Percentiles rank a stretch among this genome's conserved stretches.
Conservation (phyloP, 768 basidiomycete genomes). For the Pleurotus cornucopiae region DNA sequence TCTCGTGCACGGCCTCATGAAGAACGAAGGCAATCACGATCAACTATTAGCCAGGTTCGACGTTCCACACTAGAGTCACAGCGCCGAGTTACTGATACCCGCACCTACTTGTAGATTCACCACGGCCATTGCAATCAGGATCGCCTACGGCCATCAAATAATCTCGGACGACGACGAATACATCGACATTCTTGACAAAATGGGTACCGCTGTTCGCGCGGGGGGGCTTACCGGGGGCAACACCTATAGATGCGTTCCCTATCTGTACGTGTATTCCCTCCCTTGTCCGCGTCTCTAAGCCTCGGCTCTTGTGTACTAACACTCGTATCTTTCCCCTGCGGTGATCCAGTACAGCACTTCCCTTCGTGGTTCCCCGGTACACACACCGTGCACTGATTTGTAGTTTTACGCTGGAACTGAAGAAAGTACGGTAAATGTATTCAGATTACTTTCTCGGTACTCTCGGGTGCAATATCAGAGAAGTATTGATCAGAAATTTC, state of each 20-base stretch:
- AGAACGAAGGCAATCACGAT: constrained; percentile 15
- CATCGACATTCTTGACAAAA: constrained; percentile 14
- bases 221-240: constrained; percentile 13
- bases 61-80: not conserved
- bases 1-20: constrained; percentile 24
- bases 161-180: constrained; percentile 19
- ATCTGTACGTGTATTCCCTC: constrained; percentile 11
- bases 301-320: not conserved
- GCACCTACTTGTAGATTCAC: constrained; percentile 14
- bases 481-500: too few species aligned
- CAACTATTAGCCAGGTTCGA: not conserved
- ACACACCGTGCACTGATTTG: too few species aligned
- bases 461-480: too few species aligned
- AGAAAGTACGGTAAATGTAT: too few species aligned
- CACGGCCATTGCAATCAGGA: constrained; percentile 18
- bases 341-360: constrained; percentile 30
- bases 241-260: constrained; percentile 19
- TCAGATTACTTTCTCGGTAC: too few species aligned
- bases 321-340: not conserved
- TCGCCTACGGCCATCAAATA: constrained; percentile 20
- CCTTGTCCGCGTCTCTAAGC: too few species aligned
- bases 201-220: constrained; percentile 9
- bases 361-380: constrained; percentile 37
- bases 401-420: too few species aligned
- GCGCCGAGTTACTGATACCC: not conserved